Evolutionary conservation across 2,329 filamentous ascomycete genomes (phyloP).

Genomic region (Dothidotthia symphoricarpi): DNA sequence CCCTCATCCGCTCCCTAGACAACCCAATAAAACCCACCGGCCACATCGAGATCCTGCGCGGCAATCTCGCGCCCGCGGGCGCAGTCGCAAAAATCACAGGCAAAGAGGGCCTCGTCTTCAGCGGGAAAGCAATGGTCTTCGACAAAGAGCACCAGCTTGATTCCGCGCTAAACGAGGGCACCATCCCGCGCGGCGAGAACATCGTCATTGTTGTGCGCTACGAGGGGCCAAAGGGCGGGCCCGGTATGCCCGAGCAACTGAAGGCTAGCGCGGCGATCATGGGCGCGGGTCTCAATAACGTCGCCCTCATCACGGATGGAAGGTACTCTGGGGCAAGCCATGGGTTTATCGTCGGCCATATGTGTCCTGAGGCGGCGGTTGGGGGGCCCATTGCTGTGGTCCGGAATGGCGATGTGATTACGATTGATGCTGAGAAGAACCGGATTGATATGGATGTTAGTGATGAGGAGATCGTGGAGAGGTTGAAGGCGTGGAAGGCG

Average conservation of each 20-base stretch:
- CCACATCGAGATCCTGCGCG: conserved; percentile 83
- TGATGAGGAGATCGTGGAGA: conserved; percentile 66
- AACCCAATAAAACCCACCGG: conserved; percentile 85
- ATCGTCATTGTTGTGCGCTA: conserved; percentile 89
- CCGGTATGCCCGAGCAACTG: conserved; percentile 94
- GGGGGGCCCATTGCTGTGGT: conserved; percentile 88
- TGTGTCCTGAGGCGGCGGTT: conserved; percentile 83
- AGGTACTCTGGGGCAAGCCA: conserved; percentile 85
- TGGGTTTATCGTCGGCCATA: conserved; percentile 91
- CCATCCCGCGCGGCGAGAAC: conserved; percentile 73
- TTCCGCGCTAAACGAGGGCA: conserved; percentile 67
- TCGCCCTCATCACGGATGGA: conserved; percentile 90
- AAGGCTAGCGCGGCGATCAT: conserved; percentile 87
- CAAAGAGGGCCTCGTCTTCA: conserved; percentile 84
- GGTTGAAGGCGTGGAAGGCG: conserved; percentile 66
- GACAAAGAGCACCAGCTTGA: conserved; percentile 81
- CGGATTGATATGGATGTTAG: conserved; percentile 67
- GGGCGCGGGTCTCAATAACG: conserved; percentile 82
- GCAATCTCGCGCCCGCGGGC: conserved; percentile 84
- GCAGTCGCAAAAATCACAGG: conserved; percentile 96
- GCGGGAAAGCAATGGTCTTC: conserved; percentile 77
- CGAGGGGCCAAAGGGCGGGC: conserved; percentile 88
- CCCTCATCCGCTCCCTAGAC: conserved; percentile 75
- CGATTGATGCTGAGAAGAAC: conserved; percentile 81
- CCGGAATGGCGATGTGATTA: conserved; percentile 74